Base-by-base conservation (phyloP, 805 yeast genomes). In the Saccharomycopsis sp. region DNA sequence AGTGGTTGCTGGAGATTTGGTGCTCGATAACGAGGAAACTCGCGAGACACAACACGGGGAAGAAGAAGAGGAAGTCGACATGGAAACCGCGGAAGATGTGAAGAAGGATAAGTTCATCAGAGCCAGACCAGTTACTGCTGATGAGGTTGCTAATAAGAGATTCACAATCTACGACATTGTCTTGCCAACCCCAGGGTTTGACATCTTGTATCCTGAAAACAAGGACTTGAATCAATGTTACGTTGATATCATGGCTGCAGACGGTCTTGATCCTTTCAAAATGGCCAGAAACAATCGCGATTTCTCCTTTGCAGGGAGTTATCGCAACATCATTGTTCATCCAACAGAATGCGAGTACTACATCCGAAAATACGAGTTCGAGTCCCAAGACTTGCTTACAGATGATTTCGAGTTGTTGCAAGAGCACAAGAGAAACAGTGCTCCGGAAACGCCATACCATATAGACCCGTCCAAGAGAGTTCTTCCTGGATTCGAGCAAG, bases 141-240 rank as follows among this genome's bases (percentile, higher is more conserved):
- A 77, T 43, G 97, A 89, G 45, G 63, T 80, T 18, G 73, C 65
- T 4, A 41, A 64, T 2, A 73, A 73, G 0, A 71, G 68, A 40
- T 83, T 69, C 55, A 60, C 80, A 9, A 80, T 89, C 25, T 78
- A 71, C 54, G 97, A 92, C 59, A 69, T 92, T 21, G 95, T 94
- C 2, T 65, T 92, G 41, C 97, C 99, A n/a, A 75, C 95, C 0
- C 98, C 99, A 2, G 99, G 99, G 0, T 87, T 77, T 57, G 96
- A 87, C 55, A 75, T 92, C n/a, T 55, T 68, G 10, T 92, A 92
- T 55, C 98, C 99, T 5, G 63, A 69, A 8, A 82, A 85, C 53
- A 68, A 67, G 39, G 59, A 68, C 31, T 62, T 85, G 35, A 67
- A 65, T 51, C 67, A 75, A 30, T 72, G 74, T 1, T 88, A 88